These are phyloP conservation scores for Suzukiozyma palmioleophila DNA, from an alignment of 1,139 yeast genomes.

Conservation along the genomic window DNA sequence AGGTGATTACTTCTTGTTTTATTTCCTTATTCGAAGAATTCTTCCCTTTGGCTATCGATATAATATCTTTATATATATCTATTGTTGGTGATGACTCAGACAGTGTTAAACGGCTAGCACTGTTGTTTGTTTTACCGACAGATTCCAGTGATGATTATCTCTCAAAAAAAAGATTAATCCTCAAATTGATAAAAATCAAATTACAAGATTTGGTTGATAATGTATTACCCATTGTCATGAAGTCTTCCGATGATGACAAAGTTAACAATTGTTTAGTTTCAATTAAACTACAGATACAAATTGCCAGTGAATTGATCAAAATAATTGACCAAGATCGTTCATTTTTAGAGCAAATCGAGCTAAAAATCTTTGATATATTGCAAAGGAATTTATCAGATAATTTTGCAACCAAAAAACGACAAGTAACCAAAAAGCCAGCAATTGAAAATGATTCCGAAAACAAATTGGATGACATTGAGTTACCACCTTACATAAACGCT, in stretches of 20 bases:
- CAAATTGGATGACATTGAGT: slow-evolving; percentile 30
- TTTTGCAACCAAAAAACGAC: slow-evolving; percentile 6
- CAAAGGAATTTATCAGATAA: slow-evolving; percentile 15
- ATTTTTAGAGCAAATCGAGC: slow-evolving; percentile 9
- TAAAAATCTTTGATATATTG: slow-evolving; percentile 12
- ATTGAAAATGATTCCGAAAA: slow-evolving; percentile 12
- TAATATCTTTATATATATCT: slow-evolving; percentile 19
- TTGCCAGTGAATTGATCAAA: slow-evolving; percentile 17
- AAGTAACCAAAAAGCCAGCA: slow-evolving; percentile 4
- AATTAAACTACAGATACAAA: slow-evolving; percentile 26
- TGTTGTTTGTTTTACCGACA: slow-evolving; percentile 2
- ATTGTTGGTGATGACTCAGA: slow-evolving; percentile 12
- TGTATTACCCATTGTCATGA: slow-evolving; percentile 19
- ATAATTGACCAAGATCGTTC: slow-evolving; percentile 6
- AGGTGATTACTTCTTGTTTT: slow-evolving; percentile 26
- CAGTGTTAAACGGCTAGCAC: slow-evolving; percentile 4
- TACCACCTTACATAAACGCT: slow-evolving; percentile 39
- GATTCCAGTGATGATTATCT: slow-evolving; percentile 1
- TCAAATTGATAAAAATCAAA: slow-evolving; percentile 16
- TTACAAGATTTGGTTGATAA: slow-evolving; percentile 22
- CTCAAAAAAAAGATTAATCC: slow-evolving; percentile 8
- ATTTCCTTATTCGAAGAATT: slow-evolving; percentile 30
- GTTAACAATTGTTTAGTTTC: slow-evolving; percentile 24
- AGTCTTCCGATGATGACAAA: slow-evolving; percentile 33
- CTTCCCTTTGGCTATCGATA: slow-evolving; percentile 28